Percentiles rank a stretch among this genome's conserved stretches.
These are phyloP conservation scores for Nepenthes mirabilis DNA, from an alignment of 148 eudicot species.

Conservation along the genomic window DNA sequence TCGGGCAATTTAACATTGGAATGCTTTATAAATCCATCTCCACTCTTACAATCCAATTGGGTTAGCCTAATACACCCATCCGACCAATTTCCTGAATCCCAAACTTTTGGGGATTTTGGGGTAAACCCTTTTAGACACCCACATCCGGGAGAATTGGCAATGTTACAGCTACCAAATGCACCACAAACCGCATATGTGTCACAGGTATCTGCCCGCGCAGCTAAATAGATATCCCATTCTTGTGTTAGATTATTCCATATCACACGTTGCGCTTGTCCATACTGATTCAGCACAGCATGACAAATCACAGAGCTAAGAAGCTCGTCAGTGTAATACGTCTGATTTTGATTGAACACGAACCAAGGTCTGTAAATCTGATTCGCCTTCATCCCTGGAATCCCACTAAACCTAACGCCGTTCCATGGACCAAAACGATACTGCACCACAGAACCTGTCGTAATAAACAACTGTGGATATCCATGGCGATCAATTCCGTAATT, in stretches of 20 bases:
- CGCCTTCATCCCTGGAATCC: conserved; percentile 1
- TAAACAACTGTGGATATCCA: neutral
- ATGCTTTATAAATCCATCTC: conserved; percentile 27
- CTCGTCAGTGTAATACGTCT: neutral
- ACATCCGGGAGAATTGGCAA: conserved; percentile 17
- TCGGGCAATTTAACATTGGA: conserved; percentile 40
- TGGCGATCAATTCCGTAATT: neutral
- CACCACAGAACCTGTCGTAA: neutral
- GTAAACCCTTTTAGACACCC: conserved; percentile 37
- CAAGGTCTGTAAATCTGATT: neutral
- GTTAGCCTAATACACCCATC: conserved; percentile 37
- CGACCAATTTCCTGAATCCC: conserved; percentile 27
- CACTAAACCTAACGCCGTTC: conserved; percentile 6
- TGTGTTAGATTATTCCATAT: conserved; percentile 15
- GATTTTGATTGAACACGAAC: neutral
- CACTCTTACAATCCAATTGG: conserved; percentile 16
- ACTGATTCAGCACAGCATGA: neutral
- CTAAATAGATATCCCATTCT: conserved; percentile 18
- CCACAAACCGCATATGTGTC: conserved; percentile 45
- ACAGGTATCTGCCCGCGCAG: conserved; percentile 14
- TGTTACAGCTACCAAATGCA: conserved; percentile 26
- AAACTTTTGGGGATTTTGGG: conserved; percentile 22
- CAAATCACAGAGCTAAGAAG: conserved; percentile 2
- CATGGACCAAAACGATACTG: conserved; percentile 8
- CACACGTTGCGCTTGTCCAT: neutral